Evolutionary conservation across 2,329 filamentous ascomycete genomes (phyloP).

Genomic region (Fonsecaea multimorphosa): DNA sequence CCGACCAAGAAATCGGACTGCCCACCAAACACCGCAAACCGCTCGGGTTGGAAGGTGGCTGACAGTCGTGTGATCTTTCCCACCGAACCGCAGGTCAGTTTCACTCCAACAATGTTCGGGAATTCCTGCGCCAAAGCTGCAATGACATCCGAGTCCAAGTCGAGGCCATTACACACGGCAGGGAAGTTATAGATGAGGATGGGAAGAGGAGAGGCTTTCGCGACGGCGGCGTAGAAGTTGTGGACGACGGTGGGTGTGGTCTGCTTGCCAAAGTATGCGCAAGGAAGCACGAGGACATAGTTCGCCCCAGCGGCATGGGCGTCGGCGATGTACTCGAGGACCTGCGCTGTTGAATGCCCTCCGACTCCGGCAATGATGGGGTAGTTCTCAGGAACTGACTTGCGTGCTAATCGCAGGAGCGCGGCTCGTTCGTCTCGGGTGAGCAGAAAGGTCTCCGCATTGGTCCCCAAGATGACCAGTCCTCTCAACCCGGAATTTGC

Average conservation of each 20-base stretch:
- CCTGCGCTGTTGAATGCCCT: constrained; percentile 69
- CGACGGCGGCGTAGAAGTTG: constrained; percentile 65
- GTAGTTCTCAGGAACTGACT: constrained; percentile 59
- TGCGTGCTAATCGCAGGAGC: constrained; percentile 63
- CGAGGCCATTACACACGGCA: constrained; percentile 70
- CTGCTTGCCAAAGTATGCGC: constrained; percentile 69
- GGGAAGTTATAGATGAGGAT: constrained; percentile 74
- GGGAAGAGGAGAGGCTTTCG: constrained; percentile 59
- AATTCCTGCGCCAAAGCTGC: constrained; percentile 58
- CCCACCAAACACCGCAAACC: constrained; percentile 71
- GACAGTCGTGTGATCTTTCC: constrained; percentile 65
- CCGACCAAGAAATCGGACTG: constrained; percentile 78
- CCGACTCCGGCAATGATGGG: constrained; percentile 69
- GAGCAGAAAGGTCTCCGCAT: constrained; percentile 63
- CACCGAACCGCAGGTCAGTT: constrained; percentile 68
- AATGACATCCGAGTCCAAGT: constrained; percentile 70
- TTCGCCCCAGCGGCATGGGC: constrained; percentile 66
- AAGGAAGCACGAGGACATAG: constrained; percentile 66
- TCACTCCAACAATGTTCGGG: constrained; percentile 67
- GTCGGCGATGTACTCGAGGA: constrained; percentile 64
- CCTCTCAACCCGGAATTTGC: constrained; percentile 58
- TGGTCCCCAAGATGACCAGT: constrained; percentile 62
- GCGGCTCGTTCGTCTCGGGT: constrained; percentile 65
- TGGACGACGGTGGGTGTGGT: constrained; percentile 64
- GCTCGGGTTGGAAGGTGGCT: constrained; percentile 57